Base-by-base conservation (phyloP, 208 protist genomes). In the Herpetomonas samuelpessoai region DNA sequence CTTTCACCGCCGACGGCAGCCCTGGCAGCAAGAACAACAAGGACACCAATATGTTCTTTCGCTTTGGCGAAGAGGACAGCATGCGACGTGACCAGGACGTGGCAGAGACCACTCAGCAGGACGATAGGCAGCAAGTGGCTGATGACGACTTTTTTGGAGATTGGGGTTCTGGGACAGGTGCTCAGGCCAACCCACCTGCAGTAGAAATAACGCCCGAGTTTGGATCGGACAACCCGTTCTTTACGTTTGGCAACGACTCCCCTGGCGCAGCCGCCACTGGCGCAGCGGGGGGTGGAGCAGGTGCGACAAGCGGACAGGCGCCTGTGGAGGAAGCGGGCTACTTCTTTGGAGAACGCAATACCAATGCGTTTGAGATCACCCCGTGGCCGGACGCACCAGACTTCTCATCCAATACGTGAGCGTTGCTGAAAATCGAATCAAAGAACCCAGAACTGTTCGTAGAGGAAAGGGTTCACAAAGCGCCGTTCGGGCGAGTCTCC, bases 301-400 rank as follows among this genome's bases (percentile, higher is more conserved):
- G 55, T 25, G 28, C 26, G 21, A 10, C 26, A 49, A 26, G 55
- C 9, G 3, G 24, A 61, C 22, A 49, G 9, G n/a, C 22, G 2
- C 19, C 55, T 29, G 28, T 49, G 18, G 55, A 49, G 41, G 39
- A 46, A 21, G n/a, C 19, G 16, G 38, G 24, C 2, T 61, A 61
- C 38, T 27, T 31, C 38, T 61, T 61, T 61, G 55, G 55, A 2
- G 55, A 48, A 19, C 9, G 44, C 44, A 48, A 48, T 19, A 22
- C 16, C 44, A 19, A 6, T 14, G 35, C 35, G 9, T 41, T 41
- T 41, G 35, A 41, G 35, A 41, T 41, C 35, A 41, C 35, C 35
- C 35, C 35, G 35, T 14, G 6, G 9, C 35, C 35, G 35, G 35
- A 41, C 35, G 35, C 35, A 14, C 35, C 35, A 41, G 35, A 41